Evolutionary conservation across 2,329 filamentous ascomycete genomes (phyloP).

Genomic region (Cyphellophora europaea): DNA sequence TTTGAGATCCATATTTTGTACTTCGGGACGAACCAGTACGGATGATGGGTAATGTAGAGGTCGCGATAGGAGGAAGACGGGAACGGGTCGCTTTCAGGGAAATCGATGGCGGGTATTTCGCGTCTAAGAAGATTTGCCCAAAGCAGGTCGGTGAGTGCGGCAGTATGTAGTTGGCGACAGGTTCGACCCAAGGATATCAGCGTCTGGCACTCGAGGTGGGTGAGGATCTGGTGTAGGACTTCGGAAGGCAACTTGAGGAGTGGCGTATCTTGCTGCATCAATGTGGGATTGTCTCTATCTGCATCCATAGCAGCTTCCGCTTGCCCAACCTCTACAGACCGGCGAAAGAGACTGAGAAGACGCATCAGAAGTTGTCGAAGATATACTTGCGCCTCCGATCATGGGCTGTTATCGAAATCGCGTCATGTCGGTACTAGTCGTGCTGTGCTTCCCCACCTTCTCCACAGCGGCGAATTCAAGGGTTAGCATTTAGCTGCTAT

Average conservation of each 20-base stretch:
- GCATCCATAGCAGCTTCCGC: too few species aligned
- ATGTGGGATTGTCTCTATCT: neutral
- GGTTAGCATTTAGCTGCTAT: too few species aligned
- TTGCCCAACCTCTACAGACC: too few species aligned
- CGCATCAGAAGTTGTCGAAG: too few species aligned
- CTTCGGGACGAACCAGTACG: slow-evolving; percentile 73
- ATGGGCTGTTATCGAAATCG: too few species aligned
- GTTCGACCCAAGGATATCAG: slow-evolving; percentile 52
- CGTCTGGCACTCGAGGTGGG: slow-evolving; percentile 54
- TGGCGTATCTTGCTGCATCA: slow-evolving; percentile 8
- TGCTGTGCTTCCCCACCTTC: too few species aligned
- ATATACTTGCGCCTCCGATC: too few species aligned
- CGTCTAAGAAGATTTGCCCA: slow-evolving; percentile 64
- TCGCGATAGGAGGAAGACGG: slow-evolving; percentile 58
- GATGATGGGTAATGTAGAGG: slow-evolving; percentile 65
- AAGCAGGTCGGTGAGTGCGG: slow-evolving; percentile 56
- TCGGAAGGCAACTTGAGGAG: slow-evolving; percentile 55
- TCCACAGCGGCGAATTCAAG: too few species aligned
- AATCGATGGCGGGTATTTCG: slow-evolving; percentile 49
- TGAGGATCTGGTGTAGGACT: slow-evolving; percentile 62
- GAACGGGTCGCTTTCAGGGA: slow-evolving; percentile 41
- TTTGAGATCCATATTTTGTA: slow-evolving; percentile 84
- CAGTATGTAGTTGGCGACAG: slow-evolving; percentile 51
- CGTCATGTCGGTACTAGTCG: too few species aligned
- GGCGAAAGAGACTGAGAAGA: too few species aligned